These are phyloP conservation scores for Xylaria acuta DNA, from an alignment of 495 filamentous ascomycete species.

Conservation along the genomic window DNA sequence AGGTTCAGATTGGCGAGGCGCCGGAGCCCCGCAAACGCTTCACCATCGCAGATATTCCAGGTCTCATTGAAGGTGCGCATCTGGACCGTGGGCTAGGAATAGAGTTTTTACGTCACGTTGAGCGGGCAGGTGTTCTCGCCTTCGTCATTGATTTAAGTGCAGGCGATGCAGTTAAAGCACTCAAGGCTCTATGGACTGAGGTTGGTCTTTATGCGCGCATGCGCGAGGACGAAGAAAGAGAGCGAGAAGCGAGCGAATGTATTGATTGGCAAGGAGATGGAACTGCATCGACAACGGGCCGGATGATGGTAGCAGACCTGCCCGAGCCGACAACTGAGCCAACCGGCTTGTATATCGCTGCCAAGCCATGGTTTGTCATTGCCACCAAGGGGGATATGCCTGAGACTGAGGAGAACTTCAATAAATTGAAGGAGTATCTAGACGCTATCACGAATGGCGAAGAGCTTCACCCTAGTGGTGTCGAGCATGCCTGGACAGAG, in stretches of 20 bases:
- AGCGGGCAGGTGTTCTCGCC: conserved; percentile 88
- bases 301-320: conserved; percentile 45
- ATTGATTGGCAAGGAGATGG: conserved; percentile 50
- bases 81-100: conserved; percentile 90
- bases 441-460: conserved; percentile 61
- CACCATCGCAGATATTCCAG: conserved; percentile 95
- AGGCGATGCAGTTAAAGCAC: conserved; percentile 76
- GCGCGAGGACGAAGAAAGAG: conserved; percentile 63
- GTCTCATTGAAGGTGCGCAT: conserved; percentile 88
- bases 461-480: conserved; percentile 72
- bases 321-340: conserved; percentile 34
- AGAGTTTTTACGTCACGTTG: conserved; percentile 91
- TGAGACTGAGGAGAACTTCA: conserved; percentile 79
- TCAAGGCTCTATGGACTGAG: conserved; percentile 87
- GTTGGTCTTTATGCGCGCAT: conserved; percentile 84
- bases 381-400: conserved; percentile 92
- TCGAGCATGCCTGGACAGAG: conserved; percentile 69
- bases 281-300: conserved; percentile 31
- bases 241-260: conserved; percentile 53
- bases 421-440: conserved; percentile 70
- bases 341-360: conserved; percentile 68
- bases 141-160: conserved; percentile 89
- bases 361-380: conserved; percentile 96
- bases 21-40: conserved; percentile 71
- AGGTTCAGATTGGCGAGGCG: conserved; percentile 25